Conservation (phyloP, 345 rosid genomes). For the Balakata baccata region DNA sequence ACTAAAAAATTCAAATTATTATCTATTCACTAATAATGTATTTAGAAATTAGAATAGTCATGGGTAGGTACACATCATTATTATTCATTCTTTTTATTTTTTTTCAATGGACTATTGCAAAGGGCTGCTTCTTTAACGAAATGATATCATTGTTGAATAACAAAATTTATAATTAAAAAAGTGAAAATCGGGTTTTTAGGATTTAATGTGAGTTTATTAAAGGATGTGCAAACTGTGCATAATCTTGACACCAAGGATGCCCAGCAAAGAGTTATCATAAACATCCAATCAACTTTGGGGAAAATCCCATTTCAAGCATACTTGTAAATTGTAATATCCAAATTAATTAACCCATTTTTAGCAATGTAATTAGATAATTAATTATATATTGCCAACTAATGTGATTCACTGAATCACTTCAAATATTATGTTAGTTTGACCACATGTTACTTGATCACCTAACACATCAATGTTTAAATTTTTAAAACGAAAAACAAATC, state of each 20-base stretch:
- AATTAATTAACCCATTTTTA: no score
- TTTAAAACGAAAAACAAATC: no score
- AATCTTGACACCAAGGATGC: slow-evolving; percentile 22
- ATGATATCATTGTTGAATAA: slow-evolving; percentile 12
- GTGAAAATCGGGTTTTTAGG: slow-evolving; percentile 7
- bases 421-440: background rate
- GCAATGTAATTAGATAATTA: background rate
- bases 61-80: slow-evolving; percentile 16
- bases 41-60: background rate
- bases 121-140: slow-evolving; percentile 19
- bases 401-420: background rate
- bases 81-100: background rate
- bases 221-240: slow-evolving; percentile 9
- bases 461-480: no score
- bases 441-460: background rate
- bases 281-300: slow-evolving; percentile 14
- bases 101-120: background rate
- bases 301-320: slow-evolving; percentile 30
- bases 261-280: slow-evolving; percentile 14
- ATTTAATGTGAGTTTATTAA: background rate
- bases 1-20: no score
- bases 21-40: no score
- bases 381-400: background rate
- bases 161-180: background rate
- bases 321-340: background rate